Base-by-base conservation (phyloP, 257 asterid genomes). In the Solanum raphanifolium region DNA sequence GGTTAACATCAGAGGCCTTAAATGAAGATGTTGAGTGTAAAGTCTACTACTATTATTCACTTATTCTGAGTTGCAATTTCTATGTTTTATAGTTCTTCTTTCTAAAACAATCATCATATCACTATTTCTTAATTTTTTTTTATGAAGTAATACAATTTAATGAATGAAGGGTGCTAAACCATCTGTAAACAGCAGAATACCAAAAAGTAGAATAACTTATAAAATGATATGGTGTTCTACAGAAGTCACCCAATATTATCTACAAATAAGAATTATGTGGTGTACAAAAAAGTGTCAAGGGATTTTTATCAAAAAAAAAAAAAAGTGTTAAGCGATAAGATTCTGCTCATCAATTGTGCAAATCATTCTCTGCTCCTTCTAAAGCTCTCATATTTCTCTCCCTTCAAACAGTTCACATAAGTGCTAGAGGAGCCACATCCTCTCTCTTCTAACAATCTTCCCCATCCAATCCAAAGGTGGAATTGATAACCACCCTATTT, bases 21-120 rank as follows among this genome's bases (percentile, higher is more conserved):
- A 97, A 96, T 88, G 99, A 93, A 91, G 99, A 97, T 68, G 93
- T 92, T 85, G 98, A 95, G 88, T 96, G 99, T 97, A 94, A 86
- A 92, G 93, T 86, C 38, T 83, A 87, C 55, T 46, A 86, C 35
- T 31, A 15, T 66, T 13, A 18, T 12, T 78, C n/a, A 34, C 71
- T 85, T 55, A 18, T 35, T 65, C 62, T 34, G 29, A 27, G 31
- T 62, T 83, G 31, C 38, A 69, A 68, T 29, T 41, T 41, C 34
- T 41, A 43, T 87, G 41, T 79, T 39, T 79, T 65, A 18, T 89
- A 38, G 27, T 27, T 87, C 34, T 87, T 86, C 66, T 35, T 55
- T 84, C n/a, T 2, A 27, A 8, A 46, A 29, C 4, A 46, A 81
- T 29, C 12, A 81, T 29, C 25, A 34, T 73, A 20, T 73, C 81